Evolutionary conservation across 768 basidiomycete genomes (phyloP).

Genomic region (Cyathus striatus): DNA sequence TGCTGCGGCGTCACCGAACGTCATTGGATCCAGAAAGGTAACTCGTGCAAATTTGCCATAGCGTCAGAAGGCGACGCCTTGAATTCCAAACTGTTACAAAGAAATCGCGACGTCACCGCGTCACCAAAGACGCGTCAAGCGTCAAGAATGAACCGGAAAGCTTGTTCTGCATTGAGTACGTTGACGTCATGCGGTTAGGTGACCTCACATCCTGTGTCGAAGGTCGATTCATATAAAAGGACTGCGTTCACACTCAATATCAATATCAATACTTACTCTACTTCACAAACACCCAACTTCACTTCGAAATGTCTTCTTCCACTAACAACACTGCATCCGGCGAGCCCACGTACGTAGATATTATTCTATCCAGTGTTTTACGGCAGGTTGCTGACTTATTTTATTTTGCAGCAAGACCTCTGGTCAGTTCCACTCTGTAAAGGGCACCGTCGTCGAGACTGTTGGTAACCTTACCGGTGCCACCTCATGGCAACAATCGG

Average conservation of each 20-base stretch:
- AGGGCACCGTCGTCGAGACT: slow-evolving; percentile 32
- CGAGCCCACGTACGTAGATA: slow-evolving; percentile 20
- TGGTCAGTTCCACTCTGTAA: slow-evolving; percentile 38
- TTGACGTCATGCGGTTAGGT: background rate
- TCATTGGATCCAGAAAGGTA: background rate
- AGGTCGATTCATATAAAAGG: background rate
- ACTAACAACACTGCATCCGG: slow-evolving; percentile 19
- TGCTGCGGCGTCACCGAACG: background rate
- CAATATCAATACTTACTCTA: background rate
- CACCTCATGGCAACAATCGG: slow-evolving; percentile 37
- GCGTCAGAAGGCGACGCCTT: too few species aligned
- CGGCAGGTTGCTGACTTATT: background rate
- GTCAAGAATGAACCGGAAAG: too few species aligned
- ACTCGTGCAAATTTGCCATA: too few species aligned
- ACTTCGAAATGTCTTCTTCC: slow-evolving; percentile 10
- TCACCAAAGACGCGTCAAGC: too few species aligned
- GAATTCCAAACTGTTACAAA: too few species aligned
- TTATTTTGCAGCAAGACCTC: slow-evolving; percentile 27
- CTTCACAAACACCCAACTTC: background rate
- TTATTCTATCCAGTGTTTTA: background rate
- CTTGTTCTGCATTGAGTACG: too few species aligned
- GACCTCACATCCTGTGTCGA: background rate
- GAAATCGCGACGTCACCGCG: too few species aligned
- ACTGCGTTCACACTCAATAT: background rate
- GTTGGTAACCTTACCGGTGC: slow-evolving; percentile 46